Percentiles rank a stretch among this genome's conserved stretches.
phyloP scores from a whole-genome alignment of 73 alveolate genomes.

The Paramecium sonneborni region DNA sequence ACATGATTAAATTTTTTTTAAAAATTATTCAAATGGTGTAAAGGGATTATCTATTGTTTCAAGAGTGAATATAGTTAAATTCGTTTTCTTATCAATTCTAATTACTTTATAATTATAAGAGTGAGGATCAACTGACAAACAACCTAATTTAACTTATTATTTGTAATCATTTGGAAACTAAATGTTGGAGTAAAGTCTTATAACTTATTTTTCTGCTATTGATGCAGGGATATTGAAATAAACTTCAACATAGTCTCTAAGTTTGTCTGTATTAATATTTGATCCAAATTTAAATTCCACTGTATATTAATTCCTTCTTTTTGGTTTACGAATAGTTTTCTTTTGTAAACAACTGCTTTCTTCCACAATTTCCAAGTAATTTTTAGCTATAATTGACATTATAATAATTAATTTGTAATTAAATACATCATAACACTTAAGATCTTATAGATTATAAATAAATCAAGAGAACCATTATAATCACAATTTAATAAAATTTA shows the following conservation, averaged over 20 bases:
- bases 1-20: background rate
- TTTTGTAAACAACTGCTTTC: background rate
- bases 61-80: background rate
- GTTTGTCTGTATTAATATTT: background rate
- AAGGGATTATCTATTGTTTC: slow-evolving; percentile 27
- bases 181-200: background rate
- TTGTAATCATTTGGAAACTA: slow-evolving; percentile 13
- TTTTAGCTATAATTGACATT: background rate
- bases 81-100: slow-evolving; percentile 9
- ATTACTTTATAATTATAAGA: background rate
- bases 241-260: background rate
- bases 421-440: background rate
- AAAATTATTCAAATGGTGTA: background rate
- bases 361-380: background rate
- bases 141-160: background rate
- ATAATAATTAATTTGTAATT: background rate
- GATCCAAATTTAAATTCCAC: slow-evolving; percentile 16
- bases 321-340: background rate
- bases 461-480: background rate
- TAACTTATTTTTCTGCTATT: background rate
- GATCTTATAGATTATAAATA: background rate
- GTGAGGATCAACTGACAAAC: slow-evolving; percentile 5
- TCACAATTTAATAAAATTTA: background rate
- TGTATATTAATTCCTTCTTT: background rate
- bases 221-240: background rate